Conservation (phyloP, 2,329 filamentous ascomycete genomes). For the Pseudogymnoascus sp. region DNA sequence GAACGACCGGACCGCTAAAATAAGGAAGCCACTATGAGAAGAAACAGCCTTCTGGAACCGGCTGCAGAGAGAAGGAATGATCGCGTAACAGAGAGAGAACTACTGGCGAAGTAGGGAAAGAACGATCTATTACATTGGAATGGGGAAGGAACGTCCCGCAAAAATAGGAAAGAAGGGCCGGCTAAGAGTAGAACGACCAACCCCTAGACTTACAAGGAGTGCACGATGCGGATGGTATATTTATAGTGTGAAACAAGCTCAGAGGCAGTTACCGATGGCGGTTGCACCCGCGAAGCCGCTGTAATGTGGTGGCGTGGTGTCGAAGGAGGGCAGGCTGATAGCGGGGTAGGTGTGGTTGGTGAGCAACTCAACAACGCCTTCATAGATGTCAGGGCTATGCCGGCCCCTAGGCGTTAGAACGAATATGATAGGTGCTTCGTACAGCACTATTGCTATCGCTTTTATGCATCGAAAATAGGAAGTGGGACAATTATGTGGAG, state of each 20-base stretch:
- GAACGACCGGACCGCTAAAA: too few relatives aligned
- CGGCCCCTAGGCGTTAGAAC: not conserved
- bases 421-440: not conserved
- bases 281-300: not conserved
- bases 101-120: too few relatives aligned
- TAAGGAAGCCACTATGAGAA: too few relatives aligned
- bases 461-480: not conserved
- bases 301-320: not conserved
- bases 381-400: not conserved
- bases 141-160: not conserved
- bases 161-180: not conserved
- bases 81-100: too few relatives aligned
- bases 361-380: not conserved
- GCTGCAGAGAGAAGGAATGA: too few relatives aligned
- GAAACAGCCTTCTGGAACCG: too few relatives aligned
- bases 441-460: not conserved
- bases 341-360: not conserved
- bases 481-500: not conserved
- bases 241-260: not conserved
- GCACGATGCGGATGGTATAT: not conserved
- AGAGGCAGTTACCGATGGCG: not conserved
- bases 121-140: too few relatives aligned
- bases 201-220: not conserved
- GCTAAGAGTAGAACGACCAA: not conserved
- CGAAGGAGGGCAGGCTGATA: not conserved